A percentile compares a stretch with the other conserved stretches of the same genome.
phyloP scores from a whole-genome alignment of 83 land plant genomes.

The Picea engelmannii region DNA sequence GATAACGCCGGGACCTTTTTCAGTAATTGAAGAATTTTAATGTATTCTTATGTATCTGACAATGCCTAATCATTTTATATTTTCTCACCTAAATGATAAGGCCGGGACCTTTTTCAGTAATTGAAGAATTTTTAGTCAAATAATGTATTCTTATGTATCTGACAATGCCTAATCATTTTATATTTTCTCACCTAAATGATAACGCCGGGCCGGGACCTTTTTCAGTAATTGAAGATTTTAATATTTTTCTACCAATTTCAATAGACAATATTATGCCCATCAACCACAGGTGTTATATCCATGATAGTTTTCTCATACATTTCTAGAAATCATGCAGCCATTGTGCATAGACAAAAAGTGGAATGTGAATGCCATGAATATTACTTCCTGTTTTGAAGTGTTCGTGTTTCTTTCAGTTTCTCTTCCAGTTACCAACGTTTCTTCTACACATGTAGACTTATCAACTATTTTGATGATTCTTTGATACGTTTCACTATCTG shows the following conservation, averaged over 20 bases:
- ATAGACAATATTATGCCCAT: background rate
- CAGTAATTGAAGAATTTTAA: background rate
- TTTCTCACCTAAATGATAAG: background rate
- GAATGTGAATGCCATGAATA: background rate
- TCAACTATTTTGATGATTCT: too few species aligned
- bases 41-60: background rate
- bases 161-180: background rate
- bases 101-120: background rate
- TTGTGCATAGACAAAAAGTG: background rate
- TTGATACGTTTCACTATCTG: too few species aligned
- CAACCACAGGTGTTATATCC: background rate
- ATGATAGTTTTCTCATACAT: too few species aligned
- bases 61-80: background rate
- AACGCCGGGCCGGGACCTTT: background rate
- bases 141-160: background rate
- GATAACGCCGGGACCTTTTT: background rate
- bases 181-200: background rate
- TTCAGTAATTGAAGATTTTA: background rate
- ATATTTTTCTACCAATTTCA: background rate
- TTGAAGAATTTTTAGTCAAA: background rate
- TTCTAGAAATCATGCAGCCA: background rate
- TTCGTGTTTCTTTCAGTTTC: background rate
- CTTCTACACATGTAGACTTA: too few species aligned
- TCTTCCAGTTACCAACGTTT: background rate
- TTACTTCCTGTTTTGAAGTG: background rate